phyloP scores from a whole-genome alignment of 2,329 filamentous ascomycete species.

The Orbilia javanica region DNA sequence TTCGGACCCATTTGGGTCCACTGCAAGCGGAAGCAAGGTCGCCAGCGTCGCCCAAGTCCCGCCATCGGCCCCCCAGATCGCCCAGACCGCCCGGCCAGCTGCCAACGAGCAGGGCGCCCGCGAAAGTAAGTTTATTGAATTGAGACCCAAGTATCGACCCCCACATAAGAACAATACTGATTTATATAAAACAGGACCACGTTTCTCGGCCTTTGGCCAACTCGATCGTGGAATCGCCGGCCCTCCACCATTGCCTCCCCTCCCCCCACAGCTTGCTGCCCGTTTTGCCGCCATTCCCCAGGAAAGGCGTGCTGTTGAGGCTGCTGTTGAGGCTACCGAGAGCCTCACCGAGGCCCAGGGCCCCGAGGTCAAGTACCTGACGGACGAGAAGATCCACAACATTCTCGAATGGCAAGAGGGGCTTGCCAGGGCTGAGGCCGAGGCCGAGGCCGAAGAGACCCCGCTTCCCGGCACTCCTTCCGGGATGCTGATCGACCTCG shows the following conservation, averaged over 20 bases:
- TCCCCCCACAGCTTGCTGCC: neutral
- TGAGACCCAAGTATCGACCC: neutral
- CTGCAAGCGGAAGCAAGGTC: neutral
- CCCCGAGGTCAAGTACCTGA: neutral
- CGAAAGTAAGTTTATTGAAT: neutral
- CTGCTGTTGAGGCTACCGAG: neutral
- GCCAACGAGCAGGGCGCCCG: neutral
- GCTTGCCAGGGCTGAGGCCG: neutral
- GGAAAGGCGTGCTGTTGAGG: neutral
- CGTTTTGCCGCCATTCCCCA: neutral
- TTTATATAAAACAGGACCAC: neutral
- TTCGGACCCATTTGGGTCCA: neutral
- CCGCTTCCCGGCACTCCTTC: neutral
- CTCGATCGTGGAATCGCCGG: neutral
- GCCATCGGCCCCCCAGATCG: neutral
- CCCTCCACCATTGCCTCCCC: neutral
- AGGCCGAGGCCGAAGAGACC: constrained; percentile 2
- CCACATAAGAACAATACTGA: neutral
- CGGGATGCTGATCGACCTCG: constrained; percentile 18
- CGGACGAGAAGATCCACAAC: neutral
- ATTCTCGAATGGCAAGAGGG: neutral
- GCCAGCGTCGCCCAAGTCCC: neutral
- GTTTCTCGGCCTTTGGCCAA: no score
- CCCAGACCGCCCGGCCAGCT: neutral
- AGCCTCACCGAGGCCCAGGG: neutral